These are phyloP conservation scores for Bruguiera sexangula DNA, from an alignment of 345 rosid species.

Conservation along the genomic window DNA sequence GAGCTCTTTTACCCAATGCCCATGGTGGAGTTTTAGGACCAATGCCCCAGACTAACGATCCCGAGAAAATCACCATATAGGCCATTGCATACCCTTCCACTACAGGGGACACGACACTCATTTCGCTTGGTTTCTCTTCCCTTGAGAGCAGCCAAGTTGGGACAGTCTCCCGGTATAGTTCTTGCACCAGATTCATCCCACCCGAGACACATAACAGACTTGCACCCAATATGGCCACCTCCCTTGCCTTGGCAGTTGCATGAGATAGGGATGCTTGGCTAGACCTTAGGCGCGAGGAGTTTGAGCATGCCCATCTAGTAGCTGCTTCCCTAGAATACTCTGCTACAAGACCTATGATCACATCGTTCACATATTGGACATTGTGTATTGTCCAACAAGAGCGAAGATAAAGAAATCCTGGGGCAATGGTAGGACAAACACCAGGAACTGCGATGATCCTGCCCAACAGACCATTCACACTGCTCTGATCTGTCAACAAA, in stretches of 20 bases:
- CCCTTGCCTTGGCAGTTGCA: constrained; percentile 45
- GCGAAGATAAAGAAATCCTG: constrained; percentile 60
- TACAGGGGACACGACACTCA: constrained; percentile 29
- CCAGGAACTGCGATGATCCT: constrained; percentile 25
- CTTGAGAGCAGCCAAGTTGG: constrained; percentile 57
- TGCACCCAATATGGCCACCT: constrained; percentile 54
- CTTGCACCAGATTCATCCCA: constrained; percentile 43
- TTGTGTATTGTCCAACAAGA: constrained; percentile 46
- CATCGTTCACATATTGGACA: constrained; percentile 32
- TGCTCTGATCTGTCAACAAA: constrained; percentile 31
- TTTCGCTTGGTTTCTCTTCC: constrained; percentile 29
- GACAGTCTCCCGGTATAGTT: constrained; percentile 43
- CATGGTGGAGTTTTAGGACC: constrained; percentile 28
- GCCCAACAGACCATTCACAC: constrained; percentile 50
- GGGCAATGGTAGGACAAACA: constrained; percentile 34
- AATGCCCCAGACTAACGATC: constrained; percentile 41
- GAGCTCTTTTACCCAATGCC: constrained; percentile 27
- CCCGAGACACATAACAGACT: constrained; percentile 52
- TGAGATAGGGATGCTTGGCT: constrained; percentile 42
- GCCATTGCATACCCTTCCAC: constrained; percentile 63
- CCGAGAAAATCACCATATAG: constrained; percentile 37
- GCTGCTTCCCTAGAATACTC: constrained; percentile 47
- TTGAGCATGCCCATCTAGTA: constrained; percentile 22
- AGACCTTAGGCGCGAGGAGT: constrained; percentile 37
- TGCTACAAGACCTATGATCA: constrained; percentile 44